Evolutionary conservation across 2,329 filamentous ascomycete species (phyloP).

Genomic region (Fusarium stilboides): DNA sequence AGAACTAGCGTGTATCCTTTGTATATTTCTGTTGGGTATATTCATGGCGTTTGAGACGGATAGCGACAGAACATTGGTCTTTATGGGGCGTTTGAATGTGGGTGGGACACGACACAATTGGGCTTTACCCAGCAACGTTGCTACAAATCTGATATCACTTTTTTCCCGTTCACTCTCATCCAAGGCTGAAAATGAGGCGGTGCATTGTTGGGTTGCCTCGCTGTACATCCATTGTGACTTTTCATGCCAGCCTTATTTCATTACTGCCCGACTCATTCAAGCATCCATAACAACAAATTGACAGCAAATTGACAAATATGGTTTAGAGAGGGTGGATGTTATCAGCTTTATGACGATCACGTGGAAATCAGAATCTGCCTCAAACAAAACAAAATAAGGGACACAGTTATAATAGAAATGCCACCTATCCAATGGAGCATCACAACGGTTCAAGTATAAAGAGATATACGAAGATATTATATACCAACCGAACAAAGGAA

Average conservation of each 20-base stretch:
- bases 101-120: constrained; percentile 5
- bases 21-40: constrained; percentile 11
- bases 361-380: no score
- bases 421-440: no score
- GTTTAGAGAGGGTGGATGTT: no score
- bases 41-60: constrained; percentile 33
- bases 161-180: not conserved
- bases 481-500: no score
- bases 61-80: constrained; percentile 14
- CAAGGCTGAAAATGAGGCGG: constrained; percentile 18
- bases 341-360: no score
- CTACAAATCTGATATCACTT: constrained; percentile 9
- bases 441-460: no score
- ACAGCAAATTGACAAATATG: no score
- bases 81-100: constrained; percentile 26
- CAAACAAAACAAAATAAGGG: no score
- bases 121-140: constrained; percentile 8
- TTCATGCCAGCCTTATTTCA: not conserved
- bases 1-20: not conserved
- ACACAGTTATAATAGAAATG: no score
- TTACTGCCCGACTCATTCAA: not conserved
- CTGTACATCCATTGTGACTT: not conserved
- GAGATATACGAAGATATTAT: no score
- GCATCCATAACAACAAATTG: no score
- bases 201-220: not conserved